Evolutionary conservation across 768 basidiomycete genomes (phyloP).

Genomic region (Mrakia hoshinonis): DNA sequence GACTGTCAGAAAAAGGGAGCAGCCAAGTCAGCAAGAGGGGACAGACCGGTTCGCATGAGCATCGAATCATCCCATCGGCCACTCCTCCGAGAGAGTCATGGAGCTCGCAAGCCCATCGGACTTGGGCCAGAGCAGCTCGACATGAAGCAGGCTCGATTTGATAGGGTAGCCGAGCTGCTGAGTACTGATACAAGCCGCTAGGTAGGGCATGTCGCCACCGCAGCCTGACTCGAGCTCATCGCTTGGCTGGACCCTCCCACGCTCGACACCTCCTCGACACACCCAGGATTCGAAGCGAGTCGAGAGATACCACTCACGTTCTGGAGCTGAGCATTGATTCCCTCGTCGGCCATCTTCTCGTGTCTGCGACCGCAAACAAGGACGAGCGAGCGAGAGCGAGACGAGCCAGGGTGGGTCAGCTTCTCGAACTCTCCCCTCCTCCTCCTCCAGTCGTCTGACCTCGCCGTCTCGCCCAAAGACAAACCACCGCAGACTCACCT

Average conservation of each 20-base stretch:
- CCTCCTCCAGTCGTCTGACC: background rate
- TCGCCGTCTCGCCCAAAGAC: background rate
- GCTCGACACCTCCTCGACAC: background rate
- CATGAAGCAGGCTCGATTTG: too few relatives aligned
- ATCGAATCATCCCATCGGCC: background rate
- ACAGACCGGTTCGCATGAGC: background rate
- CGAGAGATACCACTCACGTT: slow-evolving; percentile 51
- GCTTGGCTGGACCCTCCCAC: background rate
- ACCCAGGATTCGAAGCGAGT: too few relatives aligned
- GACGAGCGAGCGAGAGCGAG: background rate
- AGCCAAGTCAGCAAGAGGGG: slow-evolving; percentile 11
- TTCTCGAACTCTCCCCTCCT: background rate
- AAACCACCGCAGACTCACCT: slow-evolving; percentile 10
- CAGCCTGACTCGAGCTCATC: too few relatives aligned
- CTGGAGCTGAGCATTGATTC: slow-evolving; percentile 83
- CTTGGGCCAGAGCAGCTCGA: background rate
- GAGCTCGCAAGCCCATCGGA: background rate
- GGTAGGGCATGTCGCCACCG: too few relatives aligned
- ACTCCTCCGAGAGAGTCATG: background rate
- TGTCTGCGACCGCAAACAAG: slow-evolving; percentile 43
- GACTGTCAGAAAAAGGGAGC: slow-evolving; percentile 49
- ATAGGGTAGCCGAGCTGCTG: too few relatives aligned
- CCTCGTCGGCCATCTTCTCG: slow-evolving; percentile 93
- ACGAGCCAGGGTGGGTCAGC: background rate
- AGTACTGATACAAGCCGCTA: too few relatives aligned